phyloP scores from a whole-genome alignment of 805 yeast species.

The Citeromyces matritensis region DNA sequence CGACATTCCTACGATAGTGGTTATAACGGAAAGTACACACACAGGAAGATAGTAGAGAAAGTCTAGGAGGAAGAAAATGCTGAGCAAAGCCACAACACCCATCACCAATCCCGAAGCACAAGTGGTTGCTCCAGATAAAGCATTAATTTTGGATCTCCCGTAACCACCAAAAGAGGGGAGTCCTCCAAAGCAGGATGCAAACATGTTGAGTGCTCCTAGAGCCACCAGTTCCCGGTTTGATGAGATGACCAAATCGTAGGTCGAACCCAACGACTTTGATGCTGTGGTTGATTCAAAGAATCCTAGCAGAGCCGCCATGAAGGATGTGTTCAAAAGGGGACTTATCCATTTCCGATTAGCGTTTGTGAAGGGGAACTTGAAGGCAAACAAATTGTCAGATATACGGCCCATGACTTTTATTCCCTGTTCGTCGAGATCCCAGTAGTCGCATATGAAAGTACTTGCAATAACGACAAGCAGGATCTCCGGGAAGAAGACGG shows the following conservation, averaged over 20 bases:
- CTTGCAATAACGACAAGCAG: slow-evolving; percentile 53
- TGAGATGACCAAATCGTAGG: slow-evolving; percentile 58
- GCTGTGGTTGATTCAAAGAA: slow-evolving; percentile 92
- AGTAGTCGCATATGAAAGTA: slow-evolving; percentile 31
- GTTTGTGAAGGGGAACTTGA: slow-evolving; percentile 43
- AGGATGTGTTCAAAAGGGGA: slow-evolving; percentile 48
- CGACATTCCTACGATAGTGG: slow-evolving; percentile 63
- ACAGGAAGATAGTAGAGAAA: slow-evolving; percentile 62
- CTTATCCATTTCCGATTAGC: slow-evolving; percentile 30
- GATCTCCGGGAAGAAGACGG: slow-evolving; percentile 74
- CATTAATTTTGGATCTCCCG: slow-evolving; percentile 83
- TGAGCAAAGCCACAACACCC: slow-evolving; percentile 60
- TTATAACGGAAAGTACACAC: slow-evolving; percentile 68
- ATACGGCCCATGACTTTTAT: slow-evolving; percentile 62
- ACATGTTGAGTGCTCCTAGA: slow-evolving; percentile 60
- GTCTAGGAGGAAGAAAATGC: slow-evolving; percentile 43
- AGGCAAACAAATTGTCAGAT: slow-evolving; percentile 28
- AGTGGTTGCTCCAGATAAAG: slow-evolving; percentile 76
- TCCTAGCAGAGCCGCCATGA: slow-evolving; percentile 73
- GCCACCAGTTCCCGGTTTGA: slow-evolving; percentile 88
- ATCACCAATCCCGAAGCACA: slow-evolving; percentile 73
- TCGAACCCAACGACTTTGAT: slow-evolving; percentile 68
- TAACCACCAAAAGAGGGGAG: slow-evolving; percentile 94
- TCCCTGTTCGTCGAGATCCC: slow-evolving; percentile 35
- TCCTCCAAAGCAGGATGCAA: slow-evolving; percentile 45